phyloP scores from a whole-genome alignment of 2,329 filamentous ascomycete genomes.

The Purpureocillium lavendulum region DNA sequence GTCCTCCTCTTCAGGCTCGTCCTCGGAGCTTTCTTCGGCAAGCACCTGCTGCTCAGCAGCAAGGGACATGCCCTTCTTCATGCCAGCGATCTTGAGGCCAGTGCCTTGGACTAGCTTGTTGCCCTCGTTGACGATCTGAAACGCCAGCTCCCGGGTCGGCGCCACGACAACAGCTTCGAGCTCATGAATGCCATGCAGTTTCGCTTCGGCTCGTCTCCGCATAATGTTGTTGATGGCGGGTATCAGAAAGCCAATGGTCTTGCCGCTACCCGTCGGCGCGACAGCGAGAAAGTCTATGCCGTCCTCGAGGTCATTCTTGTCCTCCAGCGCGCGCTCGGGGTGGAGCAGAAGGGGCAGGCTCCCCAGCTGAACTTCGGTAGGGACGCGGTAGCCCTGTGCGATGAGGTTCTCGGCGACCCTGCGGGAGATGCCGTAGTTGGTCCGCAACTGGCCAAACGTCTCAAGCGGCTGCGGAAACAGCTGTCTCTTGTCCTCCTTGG shows the following conservation, averaged over 20 bases:
- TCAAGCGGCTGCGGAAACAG: slow-evolving; percentile 74
- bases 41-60: slow-evolving; percentile 35
- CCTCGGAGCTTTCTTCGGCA: slow-evolving; percentile 28
- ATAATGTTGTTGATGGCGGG: slow-evolving; percentile 74
- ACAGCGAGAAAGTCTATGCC: slow-evolving; percentile 73
- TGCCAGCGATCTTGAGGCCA: slow-evolving; percentile 68
- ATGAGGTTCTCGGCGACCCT: slow-evolving; percentile 70
- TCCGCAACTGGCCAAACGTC: slow-evolving; percentile 65
- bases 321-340: slow-evolving; percentile 39
- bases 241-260: slow-evolving; percentile 88
- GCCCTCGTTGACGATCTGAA: slow-evolving; percentile 78
- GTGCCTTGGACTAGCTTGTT: slow-evolving; percentile 72
- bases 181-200: slow-evolving; percentile 29
- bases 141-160: slow-evolving; percentile 70
- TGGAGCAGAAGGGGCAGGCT: slow-evolving; percentile 70
- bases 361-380: slow-evolving; percentile 90
- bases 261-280: slow-evolving; percentile 92
- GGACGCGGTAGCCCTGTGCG: slow-evolving; percentile 76
- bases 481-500: slow-evolving; percentile 47
- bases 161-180: slow-evolving; percentile 65
- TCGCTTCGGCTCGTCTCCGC: slow-evolving; percentile 40
- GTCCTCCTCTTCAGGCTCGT: slow-evolving; percentile 23
- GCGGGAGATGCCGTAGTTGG: slow-evolving; percentile 63
- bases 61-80: slow-evolving; percentile 78
- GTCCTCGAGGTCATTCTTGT: slow-evolving; percentile 22